Base-by-base conservation (phyloP, 164 flowering plant species). In the Stephania yunnanensis region DNA sequence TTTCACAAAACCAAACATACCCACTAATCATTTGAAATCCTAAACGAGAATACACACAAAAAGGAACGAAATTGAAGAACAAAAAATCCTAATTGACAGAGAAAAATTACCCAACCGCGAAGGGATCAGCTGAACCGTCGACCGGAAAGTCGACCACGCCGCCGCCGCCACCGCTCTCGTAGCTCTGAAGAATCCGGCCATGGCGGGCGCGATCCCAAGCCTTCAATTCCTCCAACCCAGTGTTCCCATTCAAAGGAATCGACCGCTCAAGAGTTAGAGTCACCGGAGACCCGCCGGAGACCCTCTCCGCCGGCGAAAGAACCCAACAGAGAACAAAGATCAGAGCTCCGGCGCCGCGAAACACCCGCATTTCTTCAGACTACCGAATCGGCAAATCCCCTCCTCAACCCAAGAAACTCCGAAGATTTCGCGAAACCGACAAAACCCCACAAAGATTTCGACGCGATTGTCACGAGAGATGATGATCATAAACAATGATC, bases 131-230 rank as follows among this genome's bases (percentile, higher is more conserved):
- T 53, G 92, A 85, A 42, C 98, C 98, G 7, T 81, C 65, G 63
- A 94, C 94, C 1, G 92, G 83, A 61, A 94, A 90, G 87, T 95
- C 95, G 31, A 91, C 90, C 17, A 95, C 88, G 0, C 93, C 94
- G 68, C 44, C 76, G 5, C 82, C 65, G 29, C 42, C 42, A 36
- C 42, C 42, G 42, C 42, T 36, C 42, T 4, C 76, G 3, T 82
- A 55, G 29, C 74, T 75, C 84, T 88, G 92, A 87, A 92, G 81
- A 46, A 88, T 66, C 50, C 99, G 82, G 2, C 91, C 85, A 68
- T 93, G 99, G 61, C 99, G 82, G 19, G 74, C 81, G 61, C 80
- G 75, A 80, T 96, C 98, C 52, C 89, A 77, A 30, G 77, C 88
- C 80, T 81, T 87, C 69, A 93, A 86, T 45, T 83, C 83, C 76